Percentiles rank a stretch among this genome's conserved stretches.
Evolutionary conservation across 192 early-diverging fungal genomes (phyloP).

Genomic region (Chytriomyces sp.): DNA sequence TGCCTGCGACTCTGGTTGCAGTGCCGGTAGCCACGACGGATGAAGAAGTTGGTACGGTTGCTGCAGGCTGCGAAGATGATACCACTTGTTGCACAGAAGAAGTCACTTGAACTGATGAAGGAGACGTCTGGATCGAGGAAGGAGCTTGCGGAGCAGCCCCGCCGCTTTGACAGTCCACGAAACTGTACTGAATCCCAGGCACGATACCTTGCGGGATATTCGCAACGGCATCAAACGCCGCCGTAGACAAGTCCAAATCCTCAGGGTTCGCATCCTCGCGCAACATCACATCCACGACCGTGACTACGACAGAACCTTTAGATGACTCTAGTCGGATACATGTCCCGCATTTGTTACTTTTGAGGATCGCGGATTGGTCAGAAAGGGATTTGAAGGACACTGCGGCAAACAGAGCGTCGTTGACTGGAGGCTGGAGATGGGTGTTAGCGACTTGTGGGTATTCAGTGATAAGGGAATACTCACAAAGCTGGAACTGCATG

Average conservation of each 20-base stretch:
- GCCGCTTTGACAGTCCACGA: too few species aligned
- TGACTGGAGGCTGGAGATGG: background rate
- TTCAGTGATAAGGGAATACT: background rate
- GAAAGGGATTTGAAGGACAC: conserved; percentile 11
- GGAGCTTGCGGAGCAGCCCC: background rate
- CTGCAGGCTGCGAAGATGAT: too few species aligned
- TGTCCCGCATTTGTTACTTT: background rate
- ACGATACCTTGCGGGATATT: background rate
- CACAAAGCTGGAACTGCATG: background rate
- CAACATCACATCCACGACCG: conserved; percentile 21
- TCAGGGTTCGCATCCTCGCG: conserved; percentile 12
- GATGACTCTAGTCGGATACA: background rate
- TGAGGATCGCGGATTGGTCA: conserved; percentile 12
- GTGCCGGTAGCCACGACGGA: too few species aligned
- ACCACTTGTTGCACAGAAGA: too few species aligned
- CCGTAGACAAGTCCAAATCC: conserved; percentile 6
- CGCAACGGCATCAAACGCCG: background rate
- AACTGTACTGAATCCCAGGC: background rate
- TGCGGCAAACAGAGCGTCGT: conserved; percentile 9
- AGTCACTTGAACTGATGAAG: too few species aligned
- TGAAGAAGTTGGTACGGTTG: too few species aligned
- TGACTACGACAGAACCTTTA: background rate
- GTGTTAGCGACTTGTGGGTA: background rate
- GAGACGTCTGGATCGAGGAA: background rate
- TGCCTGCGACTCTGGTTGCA: too few species aligned